phyloP scores from a whole-genome alignment of 2,329 filamentous ascomycete genomes.

The Aspergillus vadensis region DNA sequence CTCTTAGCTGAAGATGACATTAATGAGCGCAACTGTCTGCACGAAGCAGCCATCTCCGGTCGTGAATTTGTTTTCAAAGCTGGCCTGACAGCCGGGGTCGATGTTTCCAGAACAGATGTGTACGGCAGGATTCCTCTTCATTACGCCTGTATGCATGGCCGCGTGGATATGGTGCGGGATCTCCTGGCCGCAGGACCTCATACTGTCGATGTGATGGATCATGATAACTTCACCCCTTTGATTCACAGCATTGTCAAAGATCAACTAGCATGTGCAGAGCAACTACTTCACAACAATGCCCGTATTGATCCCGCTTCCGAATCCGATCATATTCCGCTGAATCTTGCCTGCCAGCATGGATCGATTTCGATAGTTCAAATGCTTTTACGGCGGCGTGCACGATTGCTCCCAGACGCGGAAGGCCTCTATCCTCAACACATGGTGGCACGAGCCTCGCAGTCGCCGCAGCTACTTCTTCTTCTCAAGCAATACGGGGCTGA shows the following conservation, averaged over 20 bases:
- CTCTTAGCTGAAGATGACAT: slow-evolving; percentile 96
- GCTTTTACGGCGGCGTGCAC: slow-evolving; percentile 76
- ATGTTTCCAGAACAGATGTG: slow-evolving; percentile 80
- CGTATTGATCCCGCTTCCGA: slow-evolving; percentile 83
- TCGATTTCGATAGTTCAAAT: slow-evolving; percentile 82
- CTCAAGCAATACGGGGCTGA: slow-evolving; percentile 85
- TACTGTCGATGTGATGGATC: slow-evolving; percentile 85
- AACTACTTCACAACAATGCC: slow-evolving; percentile 75
- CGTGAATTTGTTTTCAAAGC: slow-evolving; percentile 75
- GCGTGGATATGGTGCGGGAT: slow-evolving; percentile 76
- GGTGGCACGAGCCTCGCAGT: slow-evolving; percentile 84
- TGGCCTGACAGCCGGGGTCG: slow-evolving; percentile 73
- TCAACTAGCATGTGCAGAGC: slow-evolving; percentile 76
- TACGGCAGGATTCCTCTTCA: slow-evolving; percentile 93
- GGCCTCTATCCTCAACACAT: slow-evolving; percentile 96
- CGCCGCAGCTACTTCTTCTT: slow-evolving; percentile 74
- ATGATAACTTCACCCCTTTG: slow-evolving; percentile 95
- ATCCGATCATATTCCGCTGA: slow-evolving; percentile 89
- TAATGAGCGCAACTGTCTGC: slow-evolving; percentile 93
- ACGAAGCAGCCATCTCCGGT: slow-evolving; percentile 94
- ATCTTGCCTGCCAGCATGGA: slow-evolving; percentile 91
- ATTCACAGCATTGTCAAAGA: slow-evolving; percentile 94
- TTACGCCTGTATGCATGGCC: slow-evolving; percentile 94
- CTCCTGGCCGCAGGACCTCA: slow-evolving; percentile 69
- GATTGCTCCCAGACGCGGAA: slow-evolving; percentile 90